phyloP scores from a whole-genome alignment of 1,284 basidiomycete genomes.

The Leccinum fuscescens region DNA sequence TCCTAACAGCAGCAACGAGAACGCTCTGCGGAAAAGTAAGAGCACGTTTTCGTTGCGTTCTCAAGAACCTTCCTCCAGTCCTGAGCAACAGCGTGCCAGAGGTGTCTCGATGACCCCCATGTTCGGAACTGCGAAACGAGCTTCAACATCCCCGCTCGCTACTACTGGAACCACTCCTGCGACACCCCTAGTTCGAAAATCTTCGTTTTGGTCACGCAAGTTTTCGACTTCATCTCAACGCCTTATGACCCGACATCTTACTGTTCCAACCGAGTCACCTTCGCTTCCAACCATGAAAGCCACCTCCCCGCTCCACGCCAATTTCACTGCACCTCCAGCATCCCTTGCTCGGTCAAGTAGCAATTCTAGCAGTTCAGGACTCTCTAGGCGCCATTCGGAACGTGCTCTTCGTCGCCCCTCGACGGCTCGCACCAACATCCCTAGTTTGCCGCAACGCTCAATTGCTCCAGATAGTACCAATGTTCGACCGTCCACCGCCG shows the following conservation, averaged over 20 bases:
- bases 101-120: conserved; percentile 45
- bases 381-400: conserved; percentile 55
- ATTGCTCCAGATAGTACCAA: conserved; percentile 5
- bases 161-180: conserved; percentile 21
- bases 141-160: conserved; percentile 32
- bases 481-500: conserved; percentile 21
- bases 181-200: conserved; percentile 48
- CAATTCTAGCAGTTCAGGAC: conserved; percentile 35
- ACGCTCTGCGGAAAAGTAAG: conserved; percentile 28
- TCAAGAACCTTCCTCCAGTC: not conserved
- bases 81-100: conserved; percentile 40
- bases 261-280: conserved; percentile 31
- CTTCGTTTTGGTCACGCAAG: conserved; percentile 54
- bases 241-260: conserved; percentile 13
- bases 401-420: conserved; percentile 31
- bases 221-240: conserved; percentile 23
- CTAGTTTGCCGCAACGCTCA: conserved; percentile 17
- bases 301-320: conserved; percentile 51
- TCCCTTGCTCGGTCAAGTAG: conserved; percentile 24
- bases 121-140: conserved; percentile 42
- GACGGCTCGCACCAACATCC: conserved; percentile 9
- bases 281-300: conserved; percentile 50
- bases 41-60: conserved; percentile 23
- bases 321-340: conserved; percentile 32
- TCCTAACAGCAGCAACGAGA: conserved; percentile 13